phyloP scores from a whole-genome alignment of 2,329 filamentous ascomycete species.

The Ambrosiella xylebori region DNA sequence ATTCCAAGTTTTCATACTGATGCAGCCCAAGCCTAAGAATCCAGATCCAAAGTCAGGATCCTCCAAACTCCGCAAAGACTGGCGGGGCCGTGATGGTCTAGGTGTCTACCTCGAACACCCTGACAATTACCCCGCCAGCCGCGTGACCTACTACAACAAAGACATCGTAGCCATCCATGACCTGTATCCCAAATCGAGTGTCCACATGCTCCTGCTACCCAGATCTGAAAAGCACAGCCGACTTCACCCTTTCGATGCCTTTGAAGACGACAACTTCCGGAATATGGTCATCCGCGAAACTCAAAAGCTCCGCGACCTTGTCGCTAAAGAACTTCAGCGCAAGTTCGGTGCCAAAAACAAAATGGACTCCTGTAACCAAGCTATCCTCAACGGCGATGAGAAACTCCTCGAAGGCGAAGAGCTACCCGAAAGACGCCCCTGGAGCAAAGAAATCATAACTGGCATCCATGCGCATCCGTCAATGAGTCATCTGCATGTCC shows the following conservation, averaged over 20 bases:
- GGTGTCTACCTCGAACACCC: constrained; percentile 50
- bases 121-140: constrained; percentile 37
- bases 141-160: constrained; percentile 48
- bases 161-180: constrained; percentile 66
- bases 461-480: constrained; percentile 78
- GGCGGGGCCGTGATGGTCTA: constrained; percentile 36
- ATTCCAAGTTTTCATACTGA: constrained; percentile 1
- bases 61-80: constrained; percentile 18
- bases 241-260: constrained; percentile 60
- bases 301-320: constrained; percentile 42
- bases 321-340: constrained; percentile 57
- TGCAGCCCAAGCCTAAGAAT: not conserved
- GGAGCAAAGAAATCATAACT: constrained; percentile 53
- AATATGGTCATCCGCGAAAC: constrained; percentile 43
- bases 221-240: constrained; percentile 43
- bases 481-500: constrained; percentile 85
- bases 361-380: constrained; percentile 45
- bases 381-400: constrained; percentile 43
- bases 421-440: constrained; percentile 62
- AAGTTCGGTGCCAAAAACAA: constrained; percentile 45
- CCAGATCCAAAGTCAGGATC: not conserved
- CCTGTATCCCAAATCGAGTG: constrained; percentile 64
- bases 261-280: constrained; percentile 55
- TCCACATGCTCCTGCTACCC: constrained; percentile 80
- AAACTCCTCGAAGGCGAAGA: constrained; percentile 23